Evolutionary conservation across 495 filamentous ascomycete genomes (phyloP), one percentile per base, ranked within the genome.

Genomic region (Achaetomiella virescens): DNA sequence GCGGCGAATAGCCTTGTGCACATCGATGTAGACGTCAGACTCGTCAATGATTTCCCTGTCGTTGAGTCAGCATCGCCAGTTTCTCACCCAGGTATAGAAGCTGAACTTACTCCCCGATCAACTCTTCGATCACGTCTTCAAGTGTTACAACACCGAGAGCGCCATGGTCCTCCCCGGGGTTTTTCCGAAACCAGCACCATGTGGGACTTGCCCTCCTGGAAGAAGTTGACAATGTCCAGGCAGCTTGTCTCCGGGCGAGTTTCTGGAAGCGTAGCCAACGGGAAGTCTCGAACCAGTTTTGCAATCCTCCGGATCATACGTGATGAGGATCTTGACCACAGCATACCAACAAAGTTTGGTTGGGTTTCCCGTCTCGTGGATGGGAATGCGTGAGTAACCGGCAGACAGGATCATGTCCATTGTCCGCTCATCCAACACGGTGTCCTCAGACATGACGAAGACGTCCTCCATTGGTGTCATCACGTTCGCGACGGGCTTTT

Each of bases 401-500:
- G 90, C 89, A 5, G 88, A 89, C 11, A 97, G 79, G 55, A 98
- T 97, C 49, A 78, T 77, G 65, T 97, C 88, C 86, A 97, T 97
- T 31, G 89, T 96, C 57, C 80, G 73, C 66, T 97, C 92, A 64
- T 97, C 90, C 48, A 98, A 73, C 2, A 97, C 80, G 2, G 89
- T 90, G 64, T 98, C 91, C 42, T 90, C 85, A 36, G 89, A 88
- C 87, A 98, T 90, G 56, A 86, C 90, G 63, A 96, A 98, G 33
- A 96, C 91, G 70, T 97, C 91, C 9, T 89, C 83, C 86, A 98
- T 97, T 0, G 95, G 93, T 1, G 93, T 98, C 95, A 97, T 97
- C 62, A 98, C 96, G 60, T 78, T 84, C 21, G 89, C 91, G 33
- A 98, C 90, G 0, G 93, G 77, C 70, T 98, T 98, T 61, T 93